A percentile compares a stretch with the other conserved stretches of the same genome.
Conservation (phyloP, 2,329 filamentous ascomycete species). For the Gaeumannomyces tritici region DNA sequence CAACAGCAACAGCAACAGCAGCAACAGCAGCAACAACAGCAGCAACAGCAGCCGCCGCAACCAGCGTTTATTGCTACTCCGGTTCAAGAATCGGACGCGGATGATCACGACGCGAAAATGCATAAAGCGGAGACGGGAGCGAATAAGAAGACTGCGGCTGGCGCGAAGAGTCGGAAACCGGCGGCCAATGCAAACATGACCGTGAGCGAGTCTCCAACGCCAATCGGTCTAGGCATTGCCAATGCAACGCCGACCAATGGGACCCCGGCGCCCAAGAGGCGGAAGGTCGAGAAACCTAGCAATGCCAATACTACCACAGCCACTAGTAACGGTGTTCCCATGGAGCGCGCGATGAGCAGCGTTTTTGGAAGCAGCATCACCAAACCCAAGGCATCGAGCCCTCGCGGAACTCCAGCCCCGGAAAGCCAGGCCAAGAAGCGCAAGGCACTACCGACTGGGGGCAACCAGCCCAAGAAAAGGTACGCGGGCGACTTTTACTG, state of each 20-base stretch:
- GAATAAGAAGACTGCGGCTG: constrained; percentile 53
- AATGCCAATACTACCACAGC: constrained; percentile 35
- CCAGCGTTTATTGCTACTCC: background rate
- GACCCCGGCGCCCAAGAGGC: constrained; percentile 56
- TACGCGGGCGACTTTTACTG: constrained; percentile 21
- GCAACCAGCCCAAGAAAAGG: constrained; percentile 72
- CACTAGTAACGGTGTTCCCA: constrained; percentile 35
- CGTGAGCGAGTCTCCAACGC: constrained; percentile 14
- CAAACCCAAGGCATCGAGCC: constrained; percentile 54
- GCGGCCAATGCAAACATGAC: constrained; percentile 23
- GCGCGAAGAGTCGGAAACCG: constrained; percentile 53
- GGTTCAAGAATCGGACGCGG: constrained; percentile 63
- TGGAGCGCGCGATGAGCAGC: constrained; percentile 61
- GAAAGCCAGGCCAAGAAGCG: constrained; percentile 61
- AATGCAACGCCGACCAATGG: constrained; percentile 41
- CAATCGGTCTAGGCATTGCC: constrained; percentile 56
- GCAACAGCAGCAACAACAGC: constrained; percentile 1
- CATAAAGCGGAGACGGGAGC: constrained; percentile 34
- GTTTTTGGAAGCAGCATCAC: constrained; percentile 39
- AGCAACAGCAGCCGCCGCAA: constrained; percentile 36
- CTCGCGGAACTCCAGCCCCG: constrained; percentile 56
- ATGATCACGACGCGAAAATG: constrained; percentile 45
- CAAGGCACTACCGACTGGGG: constrained; percentile 55
- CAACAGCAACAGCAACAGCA: constrained; percentile 34
- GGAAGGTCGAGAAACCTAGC: constrained; percentile 65